Conservation (phyloP, 2,329 filamentous ascomycete species). For the Xylariales sp. region DNA sequence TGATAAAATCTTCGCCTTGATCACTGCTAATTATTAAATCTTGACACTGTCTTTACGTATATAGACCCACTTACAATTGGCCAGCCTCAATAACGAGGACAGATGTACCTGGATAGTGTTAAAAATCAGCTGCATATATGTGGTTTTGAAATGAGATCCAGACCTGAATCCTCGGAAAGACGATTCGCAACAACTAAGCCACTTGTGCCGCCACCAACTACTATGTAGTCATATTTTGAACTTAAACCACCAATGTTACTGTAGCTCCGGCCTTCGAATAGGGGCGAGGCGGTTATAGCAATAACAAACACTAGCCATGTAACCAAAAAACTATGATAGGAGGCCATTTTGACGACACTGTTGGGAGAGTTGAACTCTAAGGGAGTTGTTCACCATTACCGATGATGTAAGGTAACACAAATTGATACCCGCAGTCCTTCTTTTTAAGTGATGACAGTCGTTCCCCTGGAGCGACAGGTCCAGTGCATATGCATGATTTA, state of each 20-base stretch:
- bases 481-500: too few relatives aligned
- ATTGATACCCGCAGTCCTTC: too few relatives aligned
- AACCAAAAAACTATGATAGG: too few relatives aligned
- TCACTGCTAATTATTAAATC: conserved; percentile 1
- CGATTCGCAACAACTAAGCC: conserved; percentile 21
- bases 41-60: conserved; percentile 21
- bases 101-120: conserved; percentile 11
- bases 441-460: too few relatives aligned
- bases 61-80: conserved; percentile 26
- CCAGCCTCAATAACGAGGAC: conserved; percentile 21
- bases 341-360: too few relatives aligned
- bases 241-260: not conserved
- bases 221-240: conserved; percentile 15
- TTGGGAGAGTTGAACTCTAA: too few relatives aligned
- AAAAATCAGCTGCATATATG: not conserved
- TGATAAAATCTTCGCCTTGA: conserved; percentile 1
- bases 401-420: too few relatives aligned
- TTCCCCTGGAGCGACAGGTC: too few relatives aligned
- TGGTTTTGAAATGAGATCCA: conserved; percentile 21
- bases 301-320: too few relatives aligned
- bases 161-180: conserved; percentile 18
- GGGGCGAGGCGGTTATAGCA: not conserved
- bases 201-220: conserved; percentile 20
- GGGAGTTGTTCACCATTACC: too few relatives aligned
- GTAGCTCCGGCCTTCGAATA: not conserved